Base-by-base conservation (phyloP, 257 asterid species). In the Solanum pinnatisectum region DNA sequence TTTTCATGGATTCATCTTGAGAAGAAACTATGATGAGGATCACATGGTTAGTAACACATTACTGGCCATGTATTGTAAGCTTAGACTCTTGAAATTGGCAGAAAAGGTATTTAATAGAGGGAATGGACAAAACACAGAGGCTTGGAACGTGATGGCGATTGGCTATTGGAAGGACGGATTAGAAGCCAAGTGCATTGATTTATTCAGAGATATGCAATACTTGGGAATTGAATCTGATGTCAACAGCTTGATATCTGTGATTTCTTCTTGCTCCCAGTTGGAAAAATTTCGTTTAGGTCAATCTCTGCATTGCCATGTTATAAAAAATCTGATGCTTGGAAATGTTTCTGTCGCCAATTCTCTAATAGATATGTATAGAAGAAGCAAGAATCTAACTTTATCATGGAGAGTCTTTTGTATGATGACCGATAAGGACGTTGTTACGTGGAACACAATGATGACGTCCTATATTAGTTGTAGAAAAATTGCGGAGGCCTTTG, bases 361-460 rank as follows among this genome's bases (percentile, higher is more conserved):
- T n/a, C 96, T 96, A 74, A 92, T 96, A 67, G 91, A 88, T 88
- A 91, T 94, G 98, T 94, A 96, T 67, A 96, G 96, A 35, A 94
- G 89, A 89, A 89, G 91, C 71, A 93, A 94, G 74, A 90, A 91
- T 77, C 82, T 92, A 37, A 86, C 76, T 23, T 67, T 89, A 20
- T 95, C 96, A 3, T 88, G 87, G 88, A 91, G 91, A 84, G 65
- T 96, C 46, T 95, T 95, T 87, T 74, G 72, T 86, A 5, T 10
- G 32, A 88, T 82, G 46, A 68, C 89, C 11, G 87, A 89, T 79
- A 94, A 92, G 88, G 91, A 91, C 68, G 90, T 92, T 63, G 86
- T 93, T 40, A 84, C 98, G 11, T 96, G 98, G 98, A 95, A 94
- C 65, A 91, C 94, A 81, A 89, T 96, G 84, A 92, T 96, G 88